Base-by-base conservation (phyloP, 129 eudicot species). In the Helianthus tuberosus region DNA sequence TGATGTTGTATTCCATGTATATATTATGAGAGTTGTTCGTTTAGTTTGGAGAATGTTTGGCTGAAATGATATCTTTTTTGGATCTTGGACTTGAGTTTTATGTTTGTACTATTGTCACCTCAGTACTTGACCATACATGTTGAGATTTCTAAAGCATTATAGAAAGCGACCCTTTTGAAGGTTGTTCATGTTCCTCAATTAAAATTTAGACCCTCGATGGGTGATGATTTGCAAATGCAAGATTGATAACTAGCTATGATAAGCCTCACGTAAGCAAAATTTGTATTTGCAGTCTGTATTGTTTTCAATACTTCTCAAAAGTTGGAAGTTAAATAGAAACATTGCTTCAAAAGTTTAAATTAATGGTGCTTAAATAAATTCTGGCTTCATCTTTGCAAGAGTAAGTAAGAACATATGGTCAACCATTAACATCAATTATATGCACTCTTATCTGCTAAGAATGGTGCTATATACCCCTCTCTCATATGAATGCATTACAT, bases 221-320 rank as follows among this genome's bases (percentile, higher is more conserved):
- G 29, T 17, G 38, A 5, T 66, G 71, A 66, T 66, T 41, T 65
- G 15, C 23, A 16, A 41, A 65, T 65, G 23, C 25, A 64, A 43
- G 36, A 66, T 66, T 17, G 16, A 66, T 39, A 23, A 68, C 49
- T 49, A 48, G 47, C 44, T 6, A 48, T 41, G 27, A 68, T 20
- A 64, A 68, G 73, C 60, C 25, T 13, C 12, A 27, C 49, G 27
- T 25, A 68, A 48, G 73, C 43, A 41, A 46, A 12, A 67, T 10
- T 11, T 44, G 1, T 11, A 67, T 67, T 7, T 67, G 12, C 55
- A 5, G 11, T 39, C 10, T 39, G 13, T 39, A 64, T 46, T 6
- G 8, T 23, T 47, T 16, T 47, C 35, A 47, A 3, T 11, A 46
- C 12, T 20, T 64, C 48, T 67, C 20, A 44, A 25, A 20, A 46